Evolutionary conservation across 164 flowering plant genomes (phyloP).

Genomic region (Aristolochia fimbriata): DNA sequence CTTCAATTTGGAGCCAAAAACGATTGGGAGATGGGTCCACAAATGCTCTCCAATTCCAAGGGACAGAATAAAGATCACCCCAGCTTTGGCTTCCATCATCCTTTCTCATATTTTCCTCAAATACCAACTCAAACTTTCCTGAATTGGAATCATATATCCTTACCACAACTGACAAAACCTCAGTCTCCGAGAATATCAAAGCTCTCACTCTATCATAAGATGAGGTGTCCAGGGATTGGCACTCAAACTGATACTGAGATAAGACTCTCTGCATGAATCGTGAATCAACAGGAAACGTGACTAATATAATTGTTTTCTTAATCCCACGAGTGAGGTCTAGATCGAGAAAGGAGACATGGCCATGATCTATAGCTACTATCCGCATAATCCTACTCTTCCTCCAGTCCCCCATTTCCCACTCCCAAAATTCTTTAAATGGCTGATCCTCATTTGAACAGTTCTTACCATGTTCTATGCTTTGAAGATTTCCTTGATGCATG

Average conservation of each 20-base stretch:
- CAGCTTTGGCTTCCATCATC: slow-evolving; percentile 25
- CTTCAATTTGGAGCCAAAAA: slow-evolving; percentile 78
- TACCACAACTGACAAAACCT: slow-evolving; percentile 54
- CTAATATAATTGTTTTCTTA: slow-evolving; percentile 49
- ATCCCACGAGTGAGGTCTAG: slow-evolving; percentile 47
- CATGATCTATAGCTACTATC: slow-evolving; percentile 70
- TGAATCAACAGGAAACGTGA: slow-evolving; percentile 87
- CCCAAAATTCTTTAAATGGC: slow-evolving; percentile 66
- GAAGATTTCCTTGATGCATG: slow-evolving; percentile 28
- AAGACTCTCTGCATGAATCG: slow-evolving; percentile 46
- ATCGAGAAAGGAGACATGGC: slow-evolving; percentile 71
- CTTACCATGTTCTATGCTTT: slow-evolving; percentile 2
- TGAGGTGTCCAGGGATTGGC: slow-evolving; percentile 23
- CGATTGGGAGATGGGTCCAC: slow-evolving; percentile 79
- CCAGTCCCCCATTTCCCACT: slow-evolving; percentile 99
- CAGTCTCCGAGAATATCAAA: slow-evolving; percentile 60
- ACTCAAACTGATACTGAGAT: slow-evolving; percentile 24
- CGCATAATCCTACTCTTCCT: slow-evolving; percentile 78
- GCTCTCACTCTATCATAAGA: slow-evolving; percentile 53
- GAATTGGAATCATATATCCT: slow-evolving; percentile 58
- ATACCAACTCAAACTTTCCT: slow-evolving; percentile 37
- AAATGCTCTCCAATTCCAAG: slow-evolving; percentile 81
- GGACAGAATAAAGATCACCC: slow-evolving; percentile 54
- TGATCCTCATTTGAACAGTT: slow-evolving; percentile 35
- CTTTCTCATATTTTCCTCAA: slow-evolving; percentile 62